Evolutionary conservation across 2,329 filamentous ascomycete species (phyloP).

Genomic region (Tricladium varicosporioides): DNA sequence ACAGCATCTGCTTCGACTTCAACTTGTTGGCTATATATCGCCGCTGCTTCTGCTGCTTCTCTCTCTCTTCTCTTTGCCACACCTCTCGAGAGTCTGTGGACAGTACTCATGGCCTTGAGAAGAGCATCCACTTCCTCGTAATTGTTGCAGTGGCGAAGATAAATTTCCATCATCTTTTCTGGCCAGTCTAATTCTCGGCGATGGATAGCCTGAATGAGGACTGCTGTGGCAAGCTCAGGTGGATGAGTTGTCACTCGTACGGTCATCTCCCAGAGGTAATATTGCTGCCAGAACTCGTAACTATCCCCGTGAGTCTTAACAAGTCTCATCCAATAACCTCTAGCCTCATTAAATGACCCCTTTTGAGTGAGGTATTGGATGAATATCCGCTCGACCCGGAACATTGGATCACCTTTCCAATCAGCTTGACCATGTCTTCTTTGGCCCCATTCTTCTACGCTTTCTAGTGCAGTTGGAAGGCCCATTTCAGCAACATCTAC

Average conservation of each 20-base stretch:
- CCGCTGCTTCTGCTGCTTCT: conserved; percentile 61
- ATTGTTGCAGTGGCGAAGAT: conserved; percentile 80
- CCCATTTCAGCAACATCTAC: conserved; percentile 88
- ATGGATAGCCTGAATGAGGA: conserved; percentile 69
- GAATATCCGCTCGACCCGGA: conserved; percentile 85
- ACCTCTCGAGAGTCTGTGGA: conserved; percentile 65
- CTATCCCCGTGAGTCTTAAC: conserved; percentile 67
- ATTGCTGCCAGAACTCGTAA: conserved; percentile 91
- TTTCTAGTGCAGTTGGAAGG: conserved; percentile 80
- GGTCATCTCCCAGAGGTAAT: conserved; percentile 85
- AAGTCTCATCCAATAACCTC: conserved; percentile 73
- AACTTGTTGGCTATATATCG: conserved; percentile 44
- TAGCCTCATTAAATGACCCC: conserved; percentile 71
- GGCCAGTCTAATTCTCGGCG: conserved; percentile 70
- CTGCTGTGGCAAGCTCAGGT: conserved; percentile 72
- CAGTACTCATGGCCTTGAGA: conserved; percentile 69
- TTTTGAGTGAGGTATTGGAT: conserved; percentile 90
- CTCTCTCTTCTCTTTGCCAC: conserved; percentile 63
- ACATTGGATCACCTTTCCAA: conserved; percentile 84
- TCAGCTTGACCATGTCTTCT: conserved; percentile 67
- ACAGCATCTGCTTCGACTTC: conserved; percentile 31
- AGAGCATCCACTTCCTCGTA: conserved; percentile 79
- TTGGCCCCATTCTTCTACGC: conserved; percentile 74
- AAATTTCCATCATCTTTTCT: conserved; percentile 72
- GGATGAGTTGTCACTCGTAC: conserved; percentile 41